Base-by-base conservation (phyloP, 129 eudicot species). In the Escallonia herrerae region DNA sequence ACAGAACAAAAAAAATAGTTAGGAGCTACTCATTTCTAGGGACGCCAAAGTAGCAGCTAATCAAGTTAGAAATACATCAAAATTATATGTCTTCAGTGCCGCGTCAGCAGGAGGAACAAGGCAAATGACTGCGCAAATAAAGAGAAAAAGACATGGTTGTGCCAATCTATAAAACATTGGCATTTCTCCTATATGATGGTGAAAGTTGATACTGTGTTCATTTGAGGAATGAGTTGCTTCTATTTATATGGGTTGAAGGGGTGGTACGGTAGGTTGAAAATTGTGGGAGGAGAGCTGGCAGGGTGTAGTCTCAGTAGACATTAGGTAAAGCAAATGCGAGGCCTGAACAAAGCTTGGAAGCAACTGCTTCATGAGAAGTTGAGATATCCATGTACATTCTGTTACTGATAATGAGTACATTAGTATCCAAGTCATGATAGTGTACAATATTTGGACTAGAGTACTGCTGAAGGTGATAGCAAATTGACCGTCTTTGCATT, bases 61-160 rank as follows among this genome's bases (percentile, higher is more conserved):
- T 22, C 33, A 22, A 22, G 33, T 22, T 22, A 22, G 33, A 22
- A 22, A 68, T 68, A 77, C 86, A 81, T 81, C 68, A 43, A 81
- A 81, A 63, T 81, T 74, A 64, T 81, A 81, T 56, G 69, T 77
- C 74, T 81, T 81, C 74, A 72, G 64, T 3, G 82, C 86, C 15
- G 86, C 82, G n/a, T 73, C 69, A 5, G 46, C 74, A 3, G 44
- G 44, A 13, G 45, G 22, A 4, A 46, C 49, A 37, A 40, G 41
- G 60, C 42, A 60, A 50, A 22, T 49, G 33, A 63, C 14, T 3
- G 5, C 45, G 50, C 14, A 60, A 51, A 60, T 14, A 50, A 33
- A 48, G 60, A 60, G 15, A 49, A 69, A 40, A 10, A 69, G 66
- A 38, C 40, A 8, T 41, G 51, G 41, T n/a, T 49, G 58, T 6